Evolutionary conservation across 148 eudicot genomes (phyloP).

Genomic region (Talinum fruticosum): DNA sequence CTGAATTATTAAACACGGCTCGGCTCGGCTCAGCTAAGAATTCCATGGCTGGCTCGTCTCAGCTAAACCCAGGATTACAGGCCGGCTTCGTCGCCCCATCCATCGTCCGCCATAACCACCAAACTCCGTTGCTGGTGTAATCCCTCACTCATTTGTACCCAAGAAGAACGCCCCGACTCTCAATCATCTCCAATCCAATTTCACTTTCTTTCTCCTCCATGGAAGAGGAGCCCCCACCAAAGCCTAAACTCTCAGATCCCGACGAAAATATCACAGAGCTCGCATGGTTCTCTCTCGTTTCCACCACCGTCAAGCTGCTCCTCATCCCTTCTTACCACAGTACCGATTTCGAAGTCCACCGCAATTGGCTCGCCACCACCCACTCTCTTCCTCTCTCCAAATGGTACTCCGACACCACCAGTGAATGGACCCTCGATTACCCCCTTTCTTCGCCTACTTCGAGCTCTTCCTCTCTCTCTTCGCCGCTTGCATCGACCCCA

Average conservation of each 20-base stretch:
- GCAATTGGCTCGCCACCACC: slow-evolving; percentile 87
- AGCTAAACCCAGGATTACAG: too few relatives aligned
- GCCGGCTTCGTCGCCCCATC: too few relatives aligned
- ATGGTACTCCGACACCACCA: slow-evolving; percentile 75
- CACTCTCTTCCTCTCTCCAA: slow-evolving; percentile 62
- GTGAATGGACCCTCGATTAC: slow-evolving; percentile 93
- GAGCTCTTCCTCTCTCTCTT: slow-evolving; percentile 62
- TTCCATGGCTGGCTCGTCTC: too few relatives aligned
- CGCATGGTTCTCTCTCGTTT: slow-evolving; percentile 51
- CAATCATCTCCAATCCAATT: background rate
- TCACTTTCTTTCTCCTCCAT: slow-evolving; percentile 21
- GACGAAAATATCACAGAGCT: slow-evolving; percentile 24
- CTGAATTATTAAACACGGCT: too few relatives aligned
- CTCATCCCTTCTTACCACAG: slow-evolving; percentile 78
- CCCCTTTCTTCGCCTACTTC: slow-evolving; percentile 91
- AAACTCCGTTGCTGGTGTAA: too few relatives aligned
- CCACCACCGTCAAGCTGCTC: slow-evolving; percentile 62
- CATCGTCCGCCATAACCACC: too few relatives aligned
- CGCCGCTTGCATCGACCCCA: slow-evolving; percentile 57
- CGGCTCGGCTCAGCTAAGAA: too few relatives aligned
- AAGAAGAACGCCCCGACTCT: too few relatives aligned
- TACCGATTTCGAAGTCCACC: slow-evolving; percentile 96
- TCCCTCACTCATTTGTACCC: too few relatives aligned
- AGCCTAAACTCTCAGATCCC: slow-evolving; percentile 3
- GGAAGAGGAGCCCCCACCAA: slow-evolving; percentile 19